Evolutionary conservation across 129 eudicot species (phyloP).

Genomic region (Helianthus annuus): DNA sequence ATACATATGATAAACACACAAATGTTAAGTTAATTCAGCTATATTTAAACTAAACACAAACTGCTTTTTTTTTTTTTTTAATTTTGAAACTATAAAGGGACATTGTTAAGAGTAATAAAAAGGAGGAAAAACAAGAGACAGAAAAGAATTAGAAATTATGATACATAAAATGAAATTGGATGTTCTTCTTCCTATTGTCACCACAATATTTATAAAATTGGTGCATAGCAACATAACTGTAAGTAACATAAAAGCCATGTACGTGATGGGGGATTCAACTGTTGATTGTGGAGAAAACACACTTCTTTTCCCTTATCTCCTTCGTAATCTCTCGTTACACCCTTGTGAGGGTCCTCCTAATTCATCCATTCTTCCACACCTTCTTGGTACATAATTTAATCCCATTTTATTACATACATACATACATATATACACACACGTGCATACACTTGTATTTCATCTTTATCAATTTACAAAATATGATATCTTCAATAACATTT

Average conservation of each 20-base stretch:
- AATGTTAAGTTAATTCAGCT: background rate
- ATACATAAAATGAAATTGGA: conserved; percentile 17
- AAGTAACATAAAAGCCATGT: conserved; percentile 46
- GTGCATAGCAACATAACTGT: conserved; percentile 18
- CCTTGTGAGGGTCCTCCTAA: conserved; percentile 64
- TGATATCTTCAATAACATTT: background rate
- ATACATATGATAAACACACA: background rate
- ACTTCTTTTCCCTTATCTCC: conserved; percentile 51
- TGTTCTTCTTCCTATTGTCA: conserved; percentile 29
- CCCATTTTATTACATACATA: background rate
- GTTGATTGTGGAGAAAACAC: conserved; percentile 81
- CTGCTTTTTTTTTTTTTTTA: background rate
- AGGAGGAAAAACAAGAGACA: background rate
- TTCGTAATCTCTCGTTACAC: conserved; percentile 47
- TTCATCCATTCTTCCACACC: conserved; percentile 52
- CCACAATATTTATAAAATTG: conserved; percentile 3
- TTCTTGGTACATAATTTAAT: conserved; percentile 48
- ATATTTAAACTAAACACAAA: conserved; percentile 1
- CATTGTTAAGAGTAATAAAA: conserved; percentile 3
- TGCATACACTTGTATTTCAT: background rate
- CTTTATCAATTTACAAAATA: background rate
- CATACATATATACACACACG: conserved; percentile 10
- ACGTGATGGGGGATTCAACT: conserved; percentile 65
- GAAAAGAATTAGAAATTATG: conserved; percentile 4
- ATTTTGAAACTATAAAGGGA: conserved; percentile 12